Evolutionary conservation across 2,329 filamentous ascomycete species (phyloP).

Genomic region (Exophiala calicioides): DNA sequence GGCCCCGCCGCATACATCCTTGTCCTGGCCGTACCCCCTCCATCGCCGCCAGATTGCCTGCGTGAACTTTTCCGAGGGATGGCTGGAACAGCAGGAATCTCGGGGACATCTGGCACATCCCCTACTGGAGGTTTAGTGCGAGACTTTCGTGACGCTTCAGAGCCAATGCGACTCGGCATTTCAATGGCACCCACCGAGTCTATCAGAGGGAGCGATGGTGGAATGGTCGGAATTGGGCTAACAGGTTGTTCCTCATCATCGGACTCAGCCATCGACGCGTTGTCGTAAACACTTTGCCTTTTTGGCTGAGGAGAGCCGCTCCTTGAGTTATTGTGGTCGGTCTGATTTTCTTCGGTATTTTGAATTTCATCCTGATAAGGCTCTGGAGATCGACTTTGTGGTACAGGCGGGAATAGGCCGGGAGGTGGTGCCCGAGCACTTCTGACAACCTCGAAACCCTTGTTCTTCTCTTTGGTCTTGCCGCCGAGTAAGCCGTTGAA

Average conservation of each 20-base stretch:
- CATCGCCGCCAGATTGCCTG: conserved; percentile 49
- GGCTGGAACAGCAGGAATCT: conserved; percentile 51
- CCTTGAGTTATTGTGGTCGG: conserved; percentile 10
- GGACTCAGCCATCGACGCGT: conserved; percentile 13
- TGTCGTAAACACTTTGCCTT: conserved; percentile 15
- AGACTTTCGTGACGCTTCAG: conserved; percentile 44
- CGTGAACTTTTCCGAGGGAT: conserved; percentile 75
- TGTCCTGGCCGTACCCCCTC: conserved; percentile 21
- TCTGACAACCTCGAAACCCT: conserved; percentile 94
- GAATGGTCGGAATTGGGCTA: conserved; percentile 43
- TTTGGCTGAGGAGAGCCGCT: conserved; percentile 13
- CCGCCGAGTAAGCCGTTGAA: conserved; percentile 75
- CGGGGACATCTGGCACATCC: conserved; percentile 35
- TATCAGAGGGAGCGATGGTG: conserved; percentile 62
- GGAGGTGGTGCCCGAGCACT: conserved; percentile 82
- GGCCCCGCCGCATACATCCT: conserved; percentile 19
- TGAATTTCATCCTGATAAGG: conserved; percentile 60
- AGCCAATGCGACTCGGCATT: conserved; percentile 64
- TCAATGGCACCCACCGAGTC: conserved; percentile 62
- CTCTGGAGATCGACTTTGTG: conserved; percentile 61
- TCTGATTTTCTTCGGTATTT: conserved; percentile 27
- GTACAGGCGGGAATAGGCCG: conserved; percentile 55
- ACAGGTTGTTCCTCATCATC: conserved; percentile 22
- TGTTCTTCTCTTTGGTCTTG: conserved; percentile 90
- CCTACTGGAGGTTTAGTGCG: conserved; percentile 31